Conservation (phyloP, 805 yeast species). For the Candida stauntonica region DNA sequence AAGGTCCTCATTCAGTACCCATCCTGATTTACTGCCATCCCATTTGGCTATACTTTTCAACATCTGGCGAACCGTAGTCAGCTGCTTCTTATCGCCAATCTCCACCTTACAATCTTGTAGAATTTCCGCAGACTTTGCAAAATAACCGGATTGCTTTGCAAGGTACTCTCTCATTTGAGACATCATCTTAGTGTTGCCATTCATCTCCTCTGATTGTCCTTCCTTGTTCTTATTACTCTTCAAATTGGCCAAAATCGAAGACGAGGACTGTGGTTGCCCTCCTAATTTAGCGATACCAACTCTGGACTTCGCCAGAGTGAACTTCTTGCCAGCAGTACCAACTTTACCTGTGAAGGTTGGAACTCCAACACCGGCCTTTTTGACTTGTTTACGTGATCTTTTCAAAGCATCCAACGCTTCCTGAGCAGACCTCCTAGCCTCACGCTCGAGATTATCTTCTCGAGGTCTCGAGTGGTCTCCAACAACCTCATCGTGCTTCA, state of each 20-base stretch:
- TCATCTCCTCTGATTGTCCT: slow-evolving; percentile 2
- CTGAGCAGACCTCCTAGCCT: slow-evolving; percentile 54
- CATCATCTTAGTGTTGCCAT: slow-evolving; percentile 25
- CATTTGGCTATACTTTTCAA: slow-evolving; percentile 64
- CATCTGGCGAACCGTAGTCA: slow-evolving; percentile 62
- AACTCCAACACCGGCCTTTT: slow-evolving; percentile 53
- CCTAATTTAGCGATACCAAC: slow-evolving; percentile 15
- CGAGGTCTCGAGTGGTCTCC: slow-evolving; percentile 38
- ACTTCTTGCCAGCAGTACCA: slow-evolving; percentile 72
- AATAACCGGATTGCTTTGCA: slow-evolving; percentile 30
- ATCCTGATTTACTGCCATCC: slow-evolving; percentile 53
- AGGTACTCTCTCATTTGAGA: slow-evolving; percentile 39
- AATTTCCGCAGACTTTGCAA: slow-evolving; percentile 49
- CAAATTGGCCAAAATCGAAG: slow-evolving; percentile 45
- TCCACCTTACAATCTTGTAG: slow-evolving; percentile 33
- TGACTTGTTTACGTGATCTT: slow-evolving; percentile 45
- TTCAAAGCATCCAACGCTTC: slow-evolving; percentile 53
- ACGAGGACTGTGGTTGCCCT: slow-evolving; percentile 34
- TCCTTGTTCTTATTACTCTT: slow-evolving; percentile 34
- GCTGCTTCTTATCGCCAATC: slow-evolving; percentile 47
- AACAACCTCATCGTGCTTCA: slow-evolving; percentile 76
- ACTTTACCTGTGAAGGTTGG: slow-evolving; percentile 97
- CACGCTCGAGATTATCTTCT: slow-evolving; percentile 43
- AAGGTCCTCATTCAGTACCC: slow-evolving; percentile 61
- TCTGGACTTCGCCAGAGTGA: slow-evolving; percentile 13